phyloP scores from a whole-genome alignment of 2,329 filamentous ascomycete species.

The Immersiporthe knoxdaviesiana region DNA sequence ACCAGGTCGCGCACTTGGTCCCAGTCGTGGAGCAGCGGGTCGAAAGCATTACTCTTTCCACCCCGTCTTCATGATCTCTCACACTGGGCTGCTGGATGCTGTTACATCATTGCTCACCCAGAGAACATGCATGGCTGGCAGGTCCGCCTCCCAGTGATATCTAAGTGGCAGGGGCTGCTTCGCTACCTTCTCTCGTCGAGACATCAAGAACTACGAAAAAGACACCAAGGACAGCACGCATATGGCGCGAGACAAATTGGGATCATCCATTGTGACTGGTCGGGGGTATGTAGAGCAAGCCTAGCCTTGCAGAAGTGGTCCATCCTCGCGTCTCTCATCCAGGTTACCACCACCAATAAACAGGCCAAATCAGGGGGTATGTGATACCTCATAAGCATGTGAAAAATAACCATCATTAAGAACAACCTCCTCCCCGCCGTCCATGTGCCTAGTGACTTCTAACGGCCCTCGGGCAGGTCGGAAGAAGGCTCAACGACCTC shows the following conservation, averaged over 20 bases:
- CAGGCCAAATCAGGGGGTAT: conserved; percentile 22
- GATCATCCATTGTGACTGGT: conserved; percentile 13
- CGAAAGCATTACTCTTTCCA: conserved; percentile 49
- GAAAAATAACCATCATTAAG: conserved; percentile 20
- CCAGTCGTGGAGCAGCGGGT: conserved; percentile 70
- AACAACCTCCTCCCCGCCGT: background rate
- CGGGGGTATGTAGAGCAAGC: conserved; percentile 17
- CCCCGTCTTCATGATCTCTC: conserved; percentile 27
- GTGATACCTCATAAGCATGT: conserved; percentile 17
- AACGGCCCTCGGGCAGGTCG: conserved; percentile 43
- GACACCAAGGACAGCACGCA: background rate
- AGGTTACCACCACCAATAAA: conserved; percentile 17
- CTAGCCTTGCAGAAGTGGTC: conserved; percentile 7
- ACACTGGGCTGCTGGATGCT: background rate
- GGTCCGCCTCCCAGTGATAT: background rate
- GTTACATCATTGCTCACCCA: background rate
- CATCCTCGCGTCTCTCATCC: background rate
- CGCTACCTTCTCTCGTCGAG: background rate
- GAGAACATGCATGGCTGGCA: background rate
- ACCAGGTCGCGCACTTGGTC: conserved; percentile 70
- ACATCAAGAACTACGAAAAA: background rate
- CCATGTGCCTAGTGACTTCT: background rate
- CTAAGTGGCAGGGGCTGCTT: background rate
- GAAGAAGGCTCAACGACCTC: conserved; percentile 62
- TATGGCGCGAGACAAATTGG: conserved; percentile 10